Percentiles rank a stretch among this genome's conserved stretches.
Conservation (phyloP, 2,329 filamentous ascomycete species). For the Botryotinia calthae region DNA sequence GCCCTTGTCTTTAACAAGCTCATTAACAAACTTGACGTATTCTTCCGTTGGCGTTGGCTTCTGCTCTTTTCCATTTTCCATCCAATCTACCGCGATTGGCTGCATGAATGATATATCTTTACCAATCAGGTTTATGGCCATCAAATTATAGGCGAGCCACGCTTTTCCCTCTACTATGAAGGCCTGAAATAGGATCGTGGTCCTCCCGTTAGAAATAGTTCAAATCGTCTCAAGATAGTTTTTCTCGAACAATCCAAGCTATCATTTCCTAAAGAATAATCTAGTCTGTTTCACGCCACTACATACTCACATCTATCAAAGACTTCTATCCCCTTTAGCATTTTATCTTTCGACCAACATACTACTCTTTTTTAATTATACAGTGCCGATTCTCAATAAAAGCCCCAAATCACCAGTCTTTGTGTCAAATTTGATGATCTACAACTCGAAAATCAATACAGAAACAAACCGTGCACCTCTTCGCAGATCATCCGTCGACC, state of each 20-base stretch:
- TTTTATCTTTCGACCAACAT: slow-evolving; percentile 22
- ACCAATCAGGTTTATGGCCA: slow-evolving; percentile 48
- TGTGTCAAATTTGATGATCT: slow-evolving; percentile 18
- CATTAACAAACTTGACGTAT: slow-evolving; percentile 36
- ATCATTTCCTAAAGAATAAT: slow-evolving; percentile 27
- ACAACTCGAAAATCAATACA: slow-evolving; percentile 10
- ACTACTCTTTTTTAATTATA: slow-evolving; percentile 21
- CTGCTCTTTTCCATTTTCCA: slow-evolving; percentile 28
- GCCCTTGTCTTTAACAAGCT: slow-evolving; percentile 32
- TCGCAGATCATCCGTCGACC: slow-evolving; percentile 39
- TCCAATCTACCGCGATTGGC: slow-evolving; percentile 45
- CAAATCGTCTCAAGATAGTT: slow-evolving; percentile 37
- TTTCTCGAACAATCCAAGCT: slow-evolving; percentile 29
- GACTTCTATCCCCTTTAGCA: slow-evolving; percentile 26
- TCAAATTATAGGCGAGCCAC: slow-evolving; percentile 44
- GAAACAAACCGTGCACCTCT: slow-evolving; percentile 26
- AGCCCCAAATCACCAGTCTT: slow-evolving; percentile 26
- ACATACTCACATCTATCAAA: slow-evolving; percentile 29
- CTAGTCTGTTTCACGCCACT: slow-evolving; percentile 35
- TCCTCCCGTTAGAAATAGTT: slow-evolving; percentile 33
- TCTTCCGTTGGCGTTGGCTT: slow-evolving; percentile 34
- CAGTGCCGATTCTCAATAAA: slow-evolving; percentile 25
- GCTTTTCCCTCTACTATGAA: slow-evolving; percentile 42
- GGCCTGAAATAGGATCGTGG: slow-evolving; percentile 40
- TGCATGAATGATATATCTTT: slow-evolving; percentile 35